Evolutionary conservation across 2,329 filamentous ascomycete species (phyloP).

Genomic region (Hortaea werneckii): DNA sequence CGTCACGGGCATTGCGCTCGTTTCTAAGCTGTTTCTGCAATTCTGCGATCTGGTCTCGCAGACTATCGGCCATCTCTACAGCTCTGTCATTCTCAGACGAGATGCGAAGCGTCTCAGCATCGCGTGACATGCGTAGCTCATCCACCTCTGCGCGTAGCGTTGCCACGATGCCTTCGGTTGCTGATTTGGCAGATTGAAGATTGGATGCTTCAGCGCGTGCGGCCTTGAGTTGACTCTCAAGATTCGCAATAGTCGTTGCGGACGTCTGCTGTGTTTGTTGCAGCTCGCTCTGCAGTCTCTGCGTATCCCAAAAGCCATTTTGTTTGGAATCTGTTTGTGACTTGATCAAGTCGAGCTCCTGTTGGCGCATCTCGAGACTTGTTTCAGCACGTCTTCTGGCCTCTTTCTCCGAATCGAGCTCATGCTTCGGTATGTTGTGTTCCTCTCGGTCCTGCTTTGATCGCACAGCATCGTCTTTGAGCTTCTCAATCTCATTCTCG

Average conservation of each 20-base stretch:
- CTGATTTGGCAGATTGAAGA: background rate
- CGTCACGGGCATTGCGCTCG: constrained; percentile 12
- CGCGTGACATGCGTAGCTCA: constrained; percentile 6
- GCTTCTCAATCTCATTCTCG: constrained; percentile 10
- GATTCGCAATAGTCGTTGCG: constrained; percentile 9
- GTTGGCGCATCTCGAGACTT: constrained; percentile 7
- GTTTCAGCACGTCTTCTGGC: constrained; percentile 13
- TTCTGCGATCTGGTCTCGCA: constrained; percentile 15
- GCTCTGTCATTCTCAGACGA: constrained; percentile 12
- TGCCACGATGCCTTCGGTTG: constrained; percentile 7
- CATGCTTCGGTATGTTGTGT: constrained; percentile 11
- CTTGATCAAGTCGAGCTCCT: constrained; percentile 17
- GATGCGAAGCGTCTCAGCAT: constrained; percentile 9
- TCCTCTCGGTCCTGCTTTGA: constrained; percentile 7
- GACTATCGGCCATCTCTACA: constrained; percentile 11
- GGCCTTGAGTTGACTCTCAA: constrained; percentile 12
- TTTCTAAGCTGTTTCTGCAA: constrained; percentile 15
- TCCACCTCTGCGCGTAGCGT: constrained; percentile 9
- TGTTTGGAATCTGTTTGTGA: constrained; percentile 7
- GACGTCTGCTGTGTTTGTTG: constrained; percentile 5
- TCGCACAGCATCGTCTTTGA: constrained; percentile 13
- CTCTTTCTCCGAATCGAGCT: constrained; percentile 14
- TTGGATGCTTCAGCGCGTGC: constrained; percentile 11
- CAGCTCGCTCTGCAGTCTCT: constrained; percentile 12
- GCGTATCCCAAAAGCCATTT: constrained; percentile 3